These are phyloP conservation scores for Nakazawaea holstii DNA, from an alignment of 805 yeast genomes.

Conservation along the genomic window DNA sequence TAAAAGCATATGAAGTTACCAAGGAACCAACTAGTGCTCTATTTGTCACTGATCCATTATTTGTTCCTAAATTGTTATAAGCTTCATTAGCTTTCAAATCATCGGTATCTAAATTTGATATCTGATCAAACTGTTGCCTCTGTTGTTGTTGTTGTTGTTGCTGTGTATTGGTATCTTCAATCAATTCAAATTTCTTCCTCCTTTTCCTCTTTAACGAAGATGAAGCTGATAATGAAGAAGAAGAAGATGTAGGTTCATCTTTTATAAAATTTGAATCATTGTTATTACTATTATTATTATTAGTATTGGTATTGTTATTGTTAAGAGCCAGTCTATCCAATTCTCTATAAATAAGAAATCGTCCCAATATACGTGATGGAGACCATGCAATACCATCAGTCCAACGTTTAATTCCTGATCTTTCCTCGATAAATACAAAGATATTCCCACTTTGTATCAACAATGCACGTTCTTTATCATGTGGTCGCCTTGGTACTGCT, in stretches of 20 bases:
- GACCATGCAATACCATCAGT: constrained; percentile 96
- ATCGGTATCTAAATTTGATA: constrained; percentile 1
- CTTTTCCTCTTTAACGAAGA: constrained; percentile 7
- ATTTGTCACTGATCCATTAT: constrained; percentile 17
- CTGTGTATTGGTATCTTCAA: constrained; percentile 10
- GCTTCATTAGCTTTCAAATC: constrained; percentile 5
- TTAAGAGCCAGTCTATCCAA: constrained; percentile 36
- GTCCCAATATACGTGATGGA: constrained; percentile 81
- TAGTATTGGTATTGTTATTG: constrained; percentile 14
- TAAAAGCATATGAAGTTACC: constrained; percentile 57
- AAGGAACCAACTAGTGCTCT: constrained; percentile 50
- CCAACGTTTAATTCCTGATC: constrained; percentile 87
- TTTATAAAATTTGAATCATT: background rate
- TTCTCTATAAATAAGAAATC: constrained; percentile 81
- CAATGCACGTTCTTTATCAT: constrained; percentile 63
- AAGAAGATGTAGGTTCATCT: background rate
- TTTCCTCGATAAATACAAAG: constrained; percentile 80
- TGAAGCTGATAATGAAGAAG: background rate
- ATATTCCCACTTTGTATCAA: constrained; percentile 74
- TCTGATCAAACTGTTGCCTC: background rate
- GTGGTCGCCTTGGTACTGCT: constrained; percentile 73
- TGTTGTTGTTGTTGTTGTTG: constrained; percentile 13
- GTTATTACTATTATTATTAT: too few relatives aligned
- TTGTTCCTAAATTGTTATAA: background rate
- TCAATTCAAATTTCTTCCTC: constrained; percentile 14